phyloP scores from a whole-genome alignment of 2,329 filamentous ascomycete genomes.

The Fusarium protoensiforme region DNA sequence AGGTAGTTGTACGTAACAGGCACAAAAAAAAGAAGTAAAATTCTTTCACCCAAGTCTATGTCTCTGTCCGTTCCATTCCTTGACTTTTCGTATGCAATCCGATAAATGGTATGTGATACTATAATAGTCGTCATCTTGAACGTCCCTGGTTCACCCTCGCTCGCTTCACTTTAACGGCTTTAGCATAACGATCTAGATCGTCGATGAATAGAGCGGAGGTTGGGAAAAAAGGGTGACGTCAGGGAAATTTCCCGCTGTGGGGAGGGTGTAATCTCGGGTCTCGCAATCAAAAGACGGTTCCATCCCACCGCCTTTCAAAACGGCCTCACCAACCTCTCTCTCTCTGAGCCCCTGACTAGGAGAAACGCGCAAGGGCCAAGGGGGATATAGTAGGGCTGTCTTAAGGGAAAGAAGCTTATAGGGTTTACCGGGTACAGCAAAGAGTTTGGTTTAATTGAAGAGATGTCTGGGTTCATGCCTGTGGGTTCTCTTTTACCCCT shows the following conservation, averaged over 20 bases:
- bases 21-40: constrained; percentile 52
- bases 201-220: constrained; percentile 22
- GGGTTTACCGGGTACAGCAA: not conserved
- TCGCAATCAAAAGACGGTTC: constrained; percentile 10
- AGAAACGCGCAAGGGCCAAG: constrained; percentile 17
- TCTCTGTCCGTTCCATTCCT: constrained; percentile 13
- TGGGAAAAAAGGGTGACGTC: constrained; percentile 33
- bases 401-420: constrained; percentile 14
- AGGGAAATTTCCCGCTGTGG: constrained; percentile 36
- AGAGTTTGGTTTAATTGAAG: constrained; percentile 2
- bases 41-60: constrained; percentile 34
- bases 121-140: not conserved
- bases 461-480: constrained; percentile 8
- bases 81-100: not conserved
- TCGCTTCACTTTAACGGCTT: constrained; percentile 1
- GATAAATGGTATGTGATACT: not conserved
- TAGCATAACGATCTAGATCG: constrained; percentile 31
- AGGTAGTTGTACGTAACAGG: constrained; percentile 53
- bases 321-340: not conserved
- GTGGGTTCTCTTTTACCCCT: constrained; percentile 10
- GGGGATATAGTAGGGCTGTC: constrained; percentile 9
- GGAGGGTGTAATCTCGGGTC: constrained; percentile 35
- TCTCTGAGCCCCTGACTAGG: constrained; percentile 26
- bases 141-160: not conserved
- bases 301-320: constrained; percentile 18